Evolutionary conservation across 2,329 filamentous ascomycete genomes (phyloP).

Genomic region (Diaporthe nobilis): DNA sequence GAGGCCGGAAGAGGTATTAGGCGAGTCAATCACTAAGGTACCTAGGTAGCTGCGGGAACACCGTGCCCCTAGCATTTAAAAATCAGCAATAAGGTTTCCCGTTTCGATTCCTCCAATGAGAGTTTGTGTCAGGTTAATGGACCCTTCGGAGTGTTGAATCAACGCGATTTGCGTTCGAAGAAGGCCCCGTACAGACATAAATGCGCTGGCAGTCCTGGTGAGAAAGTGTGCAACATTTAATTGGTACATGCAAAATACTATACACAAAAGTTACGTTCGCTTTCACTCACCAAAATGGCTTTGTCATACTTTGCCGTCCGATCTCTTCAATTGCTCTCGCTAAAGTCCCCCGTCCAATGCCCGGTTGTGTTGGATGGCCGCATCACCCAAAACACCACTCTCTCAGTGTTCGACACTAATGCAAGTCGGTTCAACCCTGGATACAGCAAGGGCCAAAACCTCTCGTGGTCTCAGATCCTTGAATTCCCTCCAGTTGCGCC

Average conservation of each 20-base stretch:
- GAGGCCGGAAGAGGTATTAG: neutral
- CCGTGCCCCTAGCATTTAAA: conserved; percentile 8
- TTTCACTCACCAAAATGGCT: conserved; percentile 1
- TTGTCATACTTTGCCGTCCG: conserved; percentile 26
- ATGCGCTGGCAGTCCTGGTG: neutral
- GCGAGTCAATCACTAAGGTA: conserved; percentile 1
- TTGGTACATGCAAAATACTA: neutral
- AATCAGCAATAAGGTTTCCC: neutral
- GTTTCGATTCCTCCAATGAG: conserved; percentile 19
- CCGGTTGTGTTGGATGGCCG: conserved; percentile 6
- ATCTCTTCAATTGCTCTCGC: neutral
- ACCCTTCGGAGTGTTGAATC: neutral
- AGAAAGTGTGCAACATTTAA: too few relatives aligned
- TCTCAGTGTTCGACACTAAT: neutral
- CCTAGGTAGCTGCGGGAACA: neutral
- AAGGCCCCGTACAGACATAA: neutral
- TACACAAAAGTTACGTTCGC: neutral
- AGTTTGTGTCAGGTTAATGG: neutral
- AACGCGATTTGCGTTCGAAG: neutral
- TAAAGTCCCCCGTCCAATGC: conserved; percentile 3
- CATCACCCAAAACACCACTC: neutral
- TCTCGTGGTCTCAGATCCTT: conserved; percentile 5
- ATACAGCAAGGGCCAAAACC: conserved; percentile 12
- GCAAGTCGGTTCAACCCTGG: conserved; percentile 5
- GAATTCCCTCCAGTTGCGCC: neutral